Evolutionary conservation across 768 basidiomycete species (phyloP).

Genomic region (Pleurotus tuber-regium): DNA sequence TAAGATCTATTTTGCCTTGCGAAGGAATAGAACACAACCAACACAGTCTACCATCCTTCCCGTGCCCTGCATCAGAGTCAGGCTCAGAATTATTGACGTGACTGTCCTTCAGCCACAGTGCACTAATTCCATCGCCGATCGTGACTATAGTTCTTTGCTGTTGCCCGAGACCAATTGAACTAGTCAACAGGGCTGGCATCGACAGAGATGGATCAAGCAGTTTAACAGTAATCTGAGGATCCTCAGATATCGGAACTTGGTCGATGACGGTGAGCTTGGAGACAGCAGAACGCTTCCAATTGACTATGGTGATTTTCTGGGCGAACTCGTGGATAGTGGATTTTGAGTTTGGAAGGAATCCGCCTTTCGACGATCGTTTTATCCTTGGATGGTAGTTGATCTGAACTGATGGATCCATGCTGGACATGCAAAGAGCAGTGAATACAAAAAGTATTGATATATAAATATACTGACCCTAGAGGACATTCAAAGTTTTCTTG

Average conservation of each 20-base stretch:
- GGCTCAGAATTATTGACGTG: background rate
- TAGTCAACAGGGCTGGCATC: background rate
- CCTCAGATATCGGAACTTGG: constrained; percentile 14
- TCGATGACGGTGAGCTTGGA: constrained; percentile 13
- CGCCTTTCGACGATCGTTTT: constrained; percentile 13
- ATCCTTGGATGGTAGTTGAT: constrained; percentile 14
- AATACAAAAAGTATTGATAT: constrained; percentile 27
- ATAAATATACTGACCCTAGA: constrained; percentile 21
- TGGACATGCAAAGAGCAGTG: constrained; percentile 26
- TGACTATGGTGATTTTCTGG: constrained; percentile 16
- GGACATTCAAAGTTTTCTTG: constrained; percentile 29
- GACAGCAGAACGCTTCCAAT: constrained; percentile 14
- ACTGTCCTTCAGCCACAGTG: background rate
- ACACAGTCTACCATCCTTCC: background rate
- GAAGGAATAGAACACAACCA: background rate
- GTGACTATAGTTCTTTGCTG: background rate
- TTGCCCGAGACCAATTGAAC: background rate
- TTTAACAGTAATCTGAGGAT: constrained; percentile 1
- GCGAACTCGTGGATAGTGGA: constrained; percentile 9
- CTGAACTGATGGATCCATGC: constrained; percentile 2
- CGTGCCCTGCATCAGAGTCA: background rate
- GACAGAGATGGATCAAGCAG: background rate
- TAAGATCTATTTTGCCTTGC: constrained; percentile 1
- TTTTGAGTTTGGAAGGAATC: constrained; percentile 8
- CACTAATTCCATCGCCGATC: background rate